Conservation (phyloP, 2,329 filamentous ascomycete genomes). For the Ilyonectria mors-panacis region DNA sequence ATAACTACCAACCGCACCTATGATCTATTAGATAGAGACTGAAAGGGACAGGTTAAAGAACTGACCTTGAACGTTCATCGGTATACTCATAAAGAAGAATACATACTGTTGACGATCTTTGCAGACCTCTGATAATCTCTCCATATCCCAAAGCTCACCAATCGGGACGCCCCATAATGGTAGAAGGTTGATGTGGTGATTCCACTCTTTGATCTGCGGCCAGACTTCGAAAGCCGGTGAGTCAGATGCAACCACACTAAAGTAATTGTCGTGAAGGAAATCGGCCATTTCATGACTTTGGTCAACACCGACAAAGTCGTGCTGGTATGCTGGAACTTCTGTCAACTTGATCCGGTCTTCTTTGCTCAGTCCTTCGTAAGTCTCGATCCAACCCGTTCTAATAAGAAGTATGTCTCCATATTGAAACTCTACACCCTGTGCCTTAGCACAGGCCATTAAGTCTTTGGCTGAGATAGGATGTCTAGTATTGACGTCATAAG, state of each 20-base stretch:
- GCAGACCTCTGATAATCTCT: conserved; percentile 1
- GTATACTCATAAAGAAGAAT: conserved; percentile 8
- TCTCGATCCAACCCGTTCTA: conserved; percentile 19
- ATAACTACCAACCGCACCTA: conserved; percentile 11
- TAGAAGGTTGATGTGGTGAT: conserved; percentile 17
- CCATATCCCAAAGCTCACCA: conserved; percentile 13
- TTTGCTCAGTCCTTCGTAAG: conserved; percentile 6
- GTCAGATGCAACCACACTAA: conserved; percentile 17
- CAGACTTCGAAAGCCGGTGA: conserved; percentile 17
- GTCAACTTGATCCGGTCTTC: conserved; percentile 3
- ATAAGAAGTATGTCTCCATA: conserved; percentile 13
- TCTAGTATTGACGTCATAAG: conserved; percentile 11
- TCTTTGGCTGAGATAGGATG: conserved; percentile 9
- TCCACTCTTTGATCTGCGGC: conserved; percentile 22
- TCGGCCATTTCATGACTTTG: conserved; percentile 11
- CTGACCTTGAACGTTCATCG: conserved; percentile 17
- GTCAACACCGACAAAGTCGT: conserved; percentile 14
- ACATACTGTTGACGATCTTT: conserved; percentile 1
- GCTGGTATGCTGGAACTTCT: conserved; percentile 9
- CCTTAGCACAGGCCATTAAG: conserved; percentile 5
- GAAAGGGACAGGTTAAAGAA: not conserved
- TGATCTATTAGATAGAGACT: not conserved
- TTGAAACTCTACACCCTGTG: conserved; percentile 8
- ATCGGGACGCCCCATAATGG: conserved; percentile 18
- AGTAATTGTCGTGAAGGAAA: conserved; percentile 19